These are phyloP conservation scores for Stentor coeruleus DNA, from an alignment of 73 alveolate species.

Conservation along the genomic window DNA sequence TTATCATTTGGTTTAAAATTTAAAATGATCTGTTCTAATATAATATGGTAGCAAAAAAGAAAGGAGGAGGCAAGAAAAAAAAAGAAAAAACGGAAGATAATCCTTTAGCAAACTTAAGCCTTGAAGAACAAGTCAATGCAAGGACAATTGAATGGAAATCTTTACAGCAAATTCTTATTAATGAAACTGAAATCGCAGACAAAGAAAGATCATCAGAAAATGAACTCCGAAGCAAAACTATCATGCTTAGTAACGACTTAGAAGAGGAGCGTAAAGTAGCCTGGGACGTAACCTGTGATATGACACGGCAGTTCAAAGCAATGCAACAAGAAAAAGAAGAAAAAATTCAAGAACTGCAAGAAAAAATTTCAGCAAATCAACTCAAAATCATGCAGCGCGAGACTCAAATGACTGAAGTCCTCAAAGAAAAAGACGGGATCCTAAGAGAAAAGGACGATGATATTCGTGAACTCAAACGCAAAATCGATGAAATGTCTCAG, in stretches of 20 bases:
- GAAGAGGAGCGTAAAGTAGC: slow-evolving; percentile 50
- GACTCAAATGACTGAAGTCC: slow-evolving; percentile 22
- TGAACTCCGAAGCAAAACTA: slow-evolving; percentile 40
- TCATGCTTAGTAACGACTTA: slow-evolving; percentile 38
- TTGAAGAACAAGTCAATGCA: slow-evolving; percentile 40
- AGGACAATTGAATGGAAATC: slow-evolving; percentile 51
- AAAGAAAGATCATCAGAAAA: slow-evolving; percentile 55
- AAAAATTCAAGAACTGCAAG: slow-evolving; percentile 36
- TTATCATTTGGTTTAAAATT: too few species aligned
- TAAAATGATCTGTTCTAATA: neutral
- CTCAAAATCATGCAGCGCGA: slow-evolving; percentile 36
- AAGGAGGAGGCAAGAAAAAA: slow-evolving; percentile 42
- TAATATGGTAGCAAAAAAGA: slow-evolving; percentile 51
- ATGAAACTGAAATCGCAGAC: slow-evolving; percentile 48
- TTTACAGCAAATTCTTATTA: slow-evolving; percentile 37
- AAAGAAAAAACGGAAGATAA: slow-evolving; percentile 45
- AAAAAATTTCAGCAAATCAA: slow-evolving; percentile 31
- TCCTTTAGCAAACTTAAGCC: slow-evolving; percentile 24
- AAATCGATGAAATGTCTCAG: slow-evolving; percentile 56
- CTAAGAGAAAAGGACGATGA: slow-evolving; percentile 47
- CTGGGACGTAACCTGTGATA: slow-evolving; percentile 59
- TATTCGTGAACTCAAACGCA: slow-evolving; percentile 44
- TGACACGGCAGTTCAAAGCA: slow-evolving; percentile 60
- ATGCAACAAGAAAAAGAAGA: slow-evolving; percentile 51
- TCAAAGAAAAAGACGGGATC: slow-evolving; percentile 41